phyloP scores from a whole-genome alignment of 78 protist species.

The Dictyostelium firmibasis region DNA sequence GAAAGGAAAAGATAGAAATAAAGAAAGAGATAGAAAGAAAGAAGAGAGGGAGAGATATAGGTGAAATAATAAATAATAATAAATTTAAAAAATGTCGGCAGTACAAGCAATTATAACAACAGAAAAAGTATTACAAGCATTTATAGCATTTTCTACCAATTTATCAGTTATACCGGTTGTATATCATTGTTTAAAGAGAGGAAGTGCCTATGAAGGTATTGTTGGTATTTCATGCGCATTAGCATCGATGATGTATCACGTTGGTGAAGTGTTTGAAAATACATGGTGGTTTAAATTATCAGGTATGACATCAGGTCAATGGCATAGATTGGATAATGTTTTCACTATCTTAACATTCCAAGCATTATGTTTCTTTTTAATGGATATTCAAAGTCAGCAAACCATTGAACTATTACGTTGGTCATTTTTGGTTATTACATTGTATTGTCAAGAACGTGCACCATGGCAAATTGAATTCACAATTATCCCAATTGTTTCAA shows the following conservation, averaged over 20 bases:
- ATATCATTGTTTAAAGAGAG: slow-evolving; percentile 40
- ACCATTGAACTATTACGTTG: slow-evolving; percentile 39
- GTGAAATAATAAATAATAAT: no score
- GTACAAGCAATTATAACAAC: background rate
- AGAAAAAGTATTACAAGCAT: slow-evolving; percentile 42
- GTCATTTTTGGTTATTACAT: slow-evolving; percentile 58
- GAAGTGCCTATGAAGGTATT: slow-evolving; percentile 63
- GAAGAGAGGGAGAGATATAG: background rate
- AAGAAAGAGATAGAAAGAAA: background rate
- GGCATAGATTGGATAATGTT: slow-evolving; percentile 78
- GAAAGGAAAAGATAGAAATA: background rate
- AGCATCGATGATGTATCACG: slow-evolving; percentile 68
- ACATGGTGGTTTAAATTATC: slow-evolving; percentile 58
- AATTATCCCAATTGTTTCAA: slow-evolving; percentile 41
- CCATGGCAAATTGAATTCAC: slow-evolving; percentile 65
- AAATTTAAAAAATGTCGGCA: background rate
- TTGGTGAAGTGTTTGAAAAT: slow-evolving; percentile 69
- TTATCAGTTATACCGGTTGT: slow-evolving; percentile 68
- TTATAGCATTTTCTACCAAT: slow-evolving; percentile 58
- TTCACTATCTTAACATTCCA: slow-evolving; percentile 71
- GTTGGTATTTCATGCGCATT: slow-evolving; percentile 67
- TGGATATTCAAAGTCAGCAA: slow-evolving; percentile 51
- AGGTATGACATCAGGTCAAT: slow-evolving; percentile 56
- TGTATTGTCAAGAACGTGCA: slow-evolving; percentile 58
- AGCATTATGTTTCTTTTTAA: slow-evolving; percentile 46